phyloP scores from a whole-genome alignment of 2,329 filamentous ascomycete genomes.

The Xylaria sp. region DNA sequence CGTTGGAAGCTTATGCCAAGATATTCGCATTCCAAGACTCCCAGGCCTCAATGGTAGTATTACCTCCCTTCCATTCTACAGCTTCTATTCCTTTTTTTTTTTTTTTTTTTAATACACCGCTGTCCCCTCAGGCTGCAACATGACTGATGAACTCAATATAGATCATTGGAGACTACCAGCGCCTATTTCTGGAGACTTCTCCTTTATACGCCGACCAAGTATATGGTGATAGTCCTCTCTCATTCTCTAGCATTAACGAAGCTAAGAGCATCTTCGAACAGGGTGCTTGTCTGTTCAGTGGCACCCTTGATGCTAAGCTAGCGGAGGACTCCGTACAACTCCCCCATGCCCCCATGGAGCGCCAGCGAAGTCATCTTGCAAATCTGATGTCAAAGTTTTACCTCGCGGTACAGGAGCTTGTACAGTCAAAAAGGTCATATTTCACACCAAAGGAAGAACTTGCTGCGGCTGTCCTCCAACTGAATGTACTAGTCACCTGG shows the following conservation, averaged over 20 bases:
- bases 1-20: conserved; percentile 23
- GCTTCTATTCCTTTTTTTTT: too few relatives aligned
- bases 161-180: conserved; percentile 29
- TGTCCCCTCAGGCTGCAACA: neutral
- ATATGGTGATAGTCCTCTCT: conserved; percentile 15
- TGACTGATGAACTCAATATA: conserved; percentile 2
- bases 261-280: conserved; percentile 22
- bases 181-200: neutral
- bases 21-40: conserved; percentile 24
- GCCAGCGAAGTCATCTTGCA: conserved; percentile 12
- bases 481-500: conserved; percentile 28
- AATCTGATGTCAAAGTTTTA: conserved; percentile 26
- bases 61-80: neutral
- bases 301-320: conserved; percentile 29
- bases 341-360: conserved; percentile 5
- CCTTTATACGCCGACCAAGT: conserved; percentile 1
- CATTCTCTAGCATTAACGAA: conserved; percentile 27
- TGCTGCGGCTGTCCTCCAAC: conserved; percentile 26
- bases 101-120: too few relatives aligned
- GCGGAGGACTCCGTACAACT: conserved; percentile 17
- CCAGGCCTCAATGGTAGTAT: conserved; percentile 19
- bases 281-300: conserved; percentile 30
- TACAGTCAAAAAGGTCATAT: neutral
- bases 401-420: conserved; percentile 13
- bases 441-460: conserved; percentile 19